These are phyloP conservation scores for Capronia epimyces DNA, from an alignment of 2,329 filamentous ascomycete species.

Conservation along the genomic window DNA sequence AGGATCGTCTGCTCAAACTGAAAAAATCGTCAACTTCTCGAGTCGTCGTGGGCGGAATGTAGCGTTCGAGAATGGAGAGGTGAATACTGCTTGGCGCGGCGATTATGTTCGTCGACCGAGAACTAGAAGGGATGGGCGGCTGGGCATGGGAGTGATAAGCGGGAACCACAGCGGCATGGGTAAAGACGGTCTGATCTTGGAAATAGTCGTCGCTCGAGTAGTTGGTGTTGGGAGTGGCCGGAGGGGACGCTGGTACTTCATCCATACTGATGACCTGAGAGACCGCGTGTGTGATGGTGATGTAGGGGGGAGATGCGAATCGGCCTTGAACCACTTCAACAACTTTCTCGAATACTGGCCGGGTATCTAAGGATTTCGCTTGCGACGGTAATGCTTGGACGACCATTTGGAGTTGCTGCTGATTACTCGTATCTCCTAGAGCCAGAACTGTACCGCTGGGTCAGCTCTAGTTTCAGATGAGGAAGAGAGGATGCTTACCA, in stretches of 20 bases:
- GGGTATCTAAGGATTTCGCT: constrained; percentile 36
- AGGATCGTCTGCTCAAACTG: constrained; percentile 48
- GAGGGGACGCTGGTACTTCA: constrained; percentile 59
- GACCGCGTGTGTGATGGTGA: constrained; percentile 60
- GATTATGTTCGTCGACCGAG: constrained; percentile 52
- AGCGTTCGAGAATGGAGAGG: constrained; percentile 58
- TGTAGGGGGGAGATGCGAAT: constrained; percentile 49
- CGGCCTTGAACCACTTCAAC: constrained; percentile 52
- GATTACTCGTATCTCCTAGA: constrained; percentile 8
- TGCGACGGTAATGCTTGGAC: constrained; percentile 55
- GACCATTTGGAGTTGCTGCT: constrained; percentile 50
- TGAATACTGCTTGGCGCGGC: constrained; percentile 57
- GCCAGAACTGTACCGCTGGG: constrained; percentile 8
- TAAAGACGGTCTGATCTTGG: constrained; percentile 51
- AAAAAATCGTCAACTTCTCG: constrained; percentile 58
- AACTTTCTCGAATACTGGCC: constrained; percentile 49
- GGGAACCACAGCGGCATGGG: constrained; percentile 55
- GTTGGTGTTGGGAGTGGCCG: constrained; percentile 49
- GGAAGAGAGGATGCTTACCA: constrained; percentile 6
- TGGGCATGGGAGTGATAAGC: constrained; percentile 53
- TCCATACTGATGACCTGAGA: constrained; percentile 54
- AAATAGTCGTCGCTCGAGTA: constrained; percentile 57
- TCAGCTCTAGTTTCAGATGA: constrained; percentile 8
- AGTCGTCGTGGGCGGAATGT: constrained; percentile 57
- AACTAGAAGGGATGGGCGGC: constrained; percentile 36